Percentiles rank a stretch among this genome's conserved stretches.
Conservation (phyloP, 306 rosid species). For the Carpinus fangiana region DNA sequence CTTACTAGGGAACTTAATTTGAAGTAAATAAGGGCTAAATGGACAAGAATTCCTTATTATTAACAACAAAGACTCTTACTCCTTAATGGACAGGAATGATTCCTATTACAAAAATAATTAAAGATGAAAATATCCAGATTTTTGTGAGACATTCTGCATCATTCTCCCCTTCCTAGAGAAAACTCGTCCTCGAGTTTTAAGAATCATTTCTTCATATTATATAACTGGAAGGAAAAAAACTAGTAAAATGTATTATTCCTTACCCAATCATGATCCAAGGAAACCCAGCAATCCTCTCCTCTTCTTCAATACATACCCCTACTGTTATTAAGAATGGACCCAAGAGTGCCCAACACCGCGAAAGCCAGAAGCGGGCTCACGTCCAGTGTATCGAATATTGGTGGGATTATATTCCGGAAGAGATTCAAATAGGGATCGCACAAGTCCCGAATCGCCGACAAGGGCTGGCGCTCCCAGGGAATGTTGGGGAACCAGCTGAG, state of each 20-base stretch:
- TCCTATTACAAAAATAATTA: no score
- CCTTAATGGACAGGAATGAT: no score
- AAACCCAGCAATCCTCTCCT: constrained; percentile 1
- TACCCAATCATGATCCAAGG: constrained; percentile 17
- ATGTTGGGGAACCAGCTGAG: constrained; percentile 98
- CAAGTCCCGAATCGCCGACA: constrained; percentile 83
- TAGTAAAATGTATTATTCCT: constrained; percentile 7
- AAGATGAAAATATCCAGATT: no score
- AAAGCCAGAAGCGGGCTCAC: constrained; percentile 93
- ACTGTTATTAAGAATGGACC: constrained; percentile 55
- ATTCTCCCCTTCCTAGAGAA: no score
- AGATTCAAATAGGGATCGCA: constrained; percentile 89
- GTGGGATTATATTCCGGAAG: constrained; percentile 85
- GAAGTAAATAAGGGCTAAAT: no score
- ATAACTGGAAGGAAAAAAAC: background rate
- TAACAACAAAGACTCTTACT: no score
- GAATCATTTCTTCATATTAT: background rate
- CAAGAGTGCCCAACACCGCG: constrained; percentile 79
- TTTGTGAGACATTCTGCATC: no score
- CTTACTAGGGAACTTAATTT: no score
- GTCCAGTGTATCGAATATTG: constrained; percentile 78
- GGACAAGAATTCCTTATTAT: no score
- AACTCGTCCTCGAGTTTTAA: no score
- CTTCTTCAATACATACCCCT: constrained; percentile 31
- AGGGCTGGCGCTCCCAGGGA: constrained; percentile 93